phyloP scores from a whole-genome alignment of 352 stramenopile genomes.

The Pythium guiyangense region DNA sequence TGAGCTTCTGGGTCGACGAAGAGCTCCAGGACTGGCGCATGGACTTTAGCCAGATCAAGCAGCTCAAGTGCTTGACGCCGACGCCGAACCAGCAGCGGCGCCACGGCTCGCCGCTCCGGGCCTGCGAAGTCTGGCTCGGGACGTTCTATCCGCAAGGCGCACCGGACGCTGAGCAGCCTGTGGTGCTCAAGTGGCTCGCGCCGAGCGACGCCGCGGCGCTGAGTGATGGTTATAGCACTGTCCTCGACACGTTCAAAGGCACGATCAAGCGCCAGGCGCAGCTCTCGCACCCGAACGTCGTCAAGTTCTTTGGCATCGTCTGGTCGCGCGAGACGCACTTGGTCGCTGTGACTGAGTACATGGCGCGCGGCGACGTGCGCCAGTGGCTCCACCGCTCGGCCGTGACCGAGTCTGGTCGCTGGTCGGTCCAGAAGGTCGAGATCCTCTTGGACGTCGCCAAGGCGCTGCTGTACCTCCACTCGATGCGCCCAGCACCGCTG shows the following conservation, averaged over 20 bases:
- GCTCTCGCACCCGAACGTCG: constrained; percentile 71
- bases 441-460: constrained; percentile 20
- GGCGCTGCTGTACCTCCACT: constrained; percentile 24
- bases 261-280: constrained; percentile 57
- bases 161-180: constrained; percentile 27
- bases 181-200: constrained; percentile 56
- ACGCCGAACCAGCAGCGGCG: constrained; percentile 41
- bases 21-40: constrained; percentile 62
- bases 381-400: constrained; percentile 8
- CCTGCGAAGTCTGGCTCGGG: constrained; percentile 57
- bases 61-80: constrained; percentile 51
- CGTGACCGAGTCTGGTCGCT: neutral
- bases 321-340: constrained; percentile 68
- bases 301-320: constrained; percentile 67
- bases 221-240: constrained; percentile 18
- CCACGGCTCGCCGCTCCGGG: constrained; percentile 23
- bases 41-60: constrained; percentile 56
- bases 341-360: constrained; percentile 51
- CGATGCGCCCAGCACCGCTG: constrained; percentile 8
- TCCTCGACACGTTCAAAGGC: constrained; percentile 50
- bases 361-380: constrained; percentile 20
- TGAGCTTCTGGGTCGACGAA: constrained; percentile 68
- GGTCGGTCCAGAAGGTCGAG: constrained; percentile 27
- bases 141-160: constrained; percentile 18
- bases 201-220: too few species aligned